Evolutionary conservation across 2,329 filamentous ascomycete genomes (phyloP).

Genomic region (Monilinia fructicola): DNA sequence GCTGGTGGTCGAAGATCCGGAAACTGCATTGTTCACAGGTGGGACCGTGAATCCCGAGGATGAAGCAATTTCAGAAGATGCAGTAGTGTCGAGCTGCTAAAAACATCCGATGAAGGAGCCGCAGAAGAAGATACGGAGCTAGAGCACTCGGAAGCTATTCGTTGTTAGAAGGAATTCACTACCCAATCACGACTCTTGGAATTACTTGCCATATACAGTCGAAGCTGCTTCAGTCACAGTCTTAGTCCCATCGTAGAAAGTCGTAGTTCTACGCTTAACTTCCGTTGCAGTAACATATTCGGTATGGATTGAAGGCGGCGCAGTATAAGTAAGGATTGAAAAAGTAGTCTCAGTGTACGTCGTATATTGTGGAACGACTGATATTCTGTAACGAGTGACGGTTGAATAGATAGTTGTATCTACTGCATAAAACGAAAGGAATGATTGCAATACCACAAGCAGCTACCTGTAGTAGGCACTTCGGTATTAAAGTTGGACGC

Average conservation of each 20-base stretch:
- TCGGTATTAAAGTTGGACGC: constrained; percentile 19
- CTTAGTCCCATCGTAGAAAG: neutral
- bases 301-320: constrained; percentile 11
- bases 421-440: constrained; percentile 2
- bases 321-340: constrained; percentile 4
- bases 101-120: neutral
- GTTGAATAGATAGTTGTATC: constrained; percentile 11
- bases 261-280: constrained; percentile 7
- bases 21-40: neutral
- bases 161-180: neutral
- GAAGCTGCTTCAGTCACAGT: neutral
- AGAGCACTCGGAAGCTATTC: constrained; percentile 9
- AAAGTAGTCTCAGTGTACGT: constrained; percentile 8
- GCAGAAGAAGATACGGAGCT: constrained; percentile 8
- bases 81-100: neutral
- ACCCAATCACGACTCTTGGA: neutral
- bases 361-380: constrained; percentile 17
- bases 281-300: constrained; percentile 13
- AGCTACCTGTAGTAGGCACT: constrained; percentile 14
- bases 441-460: constrained; percentile 16
- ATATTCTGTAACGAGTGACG: constrained; percentile 21
- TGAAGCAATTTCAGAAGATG: constrained; percentile 9
- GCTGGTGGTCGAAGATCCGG: neutral
- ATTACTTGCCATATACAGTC: neutral
- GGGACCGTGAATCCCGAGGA: neutral